Evolutionary conservation across 2,329 filamentous ascomycete species (phyloP), one percentile per base, ranked within the genome.

Genomic region (Xenoacremonium recifei): DNA sequence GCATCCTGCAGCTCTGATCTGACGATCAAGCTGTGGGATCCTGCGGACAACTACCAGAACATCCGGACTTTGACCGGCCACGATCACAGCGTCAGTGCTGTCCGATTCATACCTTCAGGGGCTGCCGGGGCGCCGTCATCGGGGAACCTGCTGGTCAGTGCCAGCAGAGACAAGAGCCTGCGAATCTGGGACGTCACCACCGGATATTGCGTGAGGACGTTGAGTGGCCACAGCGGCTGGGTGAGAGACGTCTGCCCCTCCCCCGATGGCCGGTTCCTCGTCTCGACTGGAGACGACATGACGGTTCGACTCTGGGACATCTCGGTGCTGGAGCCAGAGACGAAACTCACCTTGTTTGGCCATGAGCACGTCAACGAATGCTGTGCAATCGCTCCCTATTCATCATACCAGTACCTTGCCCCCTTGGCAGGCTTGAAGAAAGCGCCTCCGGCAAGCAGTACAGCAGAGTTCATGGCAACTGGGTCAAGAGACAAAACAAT

Each of bases 11-110:
- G 84, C 35, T 90, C 85, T 36, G 92, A 96, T 64, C 69, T 96
- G 33, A 95, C 89, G 3, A 96, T 96, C 68, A 96, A 96, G 66
- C 73, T 96, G 18, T 97, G 91, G 91, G 89, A 96, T 54, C 91
- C 92, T 2, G 79, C 82, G 32, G 87, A 95, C 61, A 88, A 93
- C 45, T 96, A 96, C 71, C 95, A 96, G 65, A 96, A 96, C 60
- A 95, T 96, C 42, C 80, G 90, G 38, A 96, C 91, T 1, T 73
- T 96, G 16, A 86, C 87, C 1, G 91, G 92, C 5, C 91, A 96
- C 66, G 91, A 96, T 56, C 92, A 96, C 64, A 93, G 85, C 51
- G 88, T 96, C 40, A 93, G 87, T 54, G 85, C 88, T 3, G 84
- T 96, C 21, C 84, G 90, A 6, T 96, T 96, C 62, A 85, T 96